Evolutionary conservation across 129 eudicot species (phyloP).

Genomic region (Solidago caesia): DNA sequence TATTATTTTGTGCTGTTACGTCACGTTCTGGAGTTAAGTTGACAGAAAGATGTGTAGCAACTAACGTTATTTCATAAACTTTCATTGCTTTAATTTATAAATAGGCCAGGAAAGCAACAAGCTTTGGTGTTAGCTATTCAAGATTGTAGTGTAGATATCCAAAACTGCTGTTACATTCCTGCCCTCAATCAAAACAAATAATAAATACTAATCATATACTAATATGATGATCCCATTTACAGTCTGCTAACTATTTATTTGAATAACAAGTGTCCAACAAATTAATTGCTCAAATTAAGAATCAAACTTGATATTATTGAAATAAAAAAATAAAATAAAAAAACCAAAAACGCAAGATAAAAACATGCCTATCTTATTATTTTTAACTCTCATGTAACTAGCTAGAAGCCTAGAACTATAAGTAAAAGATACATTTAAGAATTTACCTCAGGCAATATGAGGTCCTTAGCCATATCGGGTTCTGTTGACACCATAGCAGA

Average conservation of each 20-base stretch:
- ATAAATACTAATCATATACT: slow-evolving; percentile 8
- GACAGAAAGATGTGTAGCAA: not conserved
- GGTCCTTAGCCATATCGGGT: slow-evolving; percentile 40
- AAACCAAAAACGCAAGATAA: not conserved
- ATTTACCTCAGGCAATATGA: slow-evolving; percentile 56
- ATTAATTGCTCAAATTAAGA: not conserved
- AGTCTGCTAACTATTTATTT: not conserved
- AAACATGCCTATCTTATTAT: slow-evolving; percentile 7
- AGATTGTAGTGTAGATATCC: not conserved
- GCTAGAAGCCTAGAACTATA: slow-evolving; percentile 3
- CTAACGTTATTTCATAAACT: not conserved
- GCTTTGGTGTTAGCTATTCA: not conserved
- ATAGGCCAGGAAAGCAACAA: not conserved
- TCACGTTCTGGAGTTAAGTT: not conserved
- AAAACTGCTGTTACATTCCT: not conserved
- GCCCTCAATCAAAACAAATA: slow-evolving; percentile 5
- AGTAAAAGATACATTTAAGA: slow-evolving; percentile 33
- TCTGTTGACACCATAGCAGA: slow-evolving; percentile 14
- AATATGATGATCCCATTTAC: slow-evolving; percentile 4
- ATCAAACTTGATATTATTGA: slow-evolving; percentile 29
- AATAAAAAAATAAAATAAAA: slow-evolving; percentile 15
- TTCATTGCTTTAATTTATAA: slow-evolving; percentile 3
- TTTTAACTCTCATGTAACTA: slow-evolving; percentile 23
- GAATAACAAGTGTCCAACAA: slow-evolving; percentile 3
- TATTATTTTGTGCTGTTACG: not conserved